Evolutionary conservation across 2,329 filamentous ascomycete genomes (phyloP).

Genomic region (Aaosphaeria arxii): DNA sequence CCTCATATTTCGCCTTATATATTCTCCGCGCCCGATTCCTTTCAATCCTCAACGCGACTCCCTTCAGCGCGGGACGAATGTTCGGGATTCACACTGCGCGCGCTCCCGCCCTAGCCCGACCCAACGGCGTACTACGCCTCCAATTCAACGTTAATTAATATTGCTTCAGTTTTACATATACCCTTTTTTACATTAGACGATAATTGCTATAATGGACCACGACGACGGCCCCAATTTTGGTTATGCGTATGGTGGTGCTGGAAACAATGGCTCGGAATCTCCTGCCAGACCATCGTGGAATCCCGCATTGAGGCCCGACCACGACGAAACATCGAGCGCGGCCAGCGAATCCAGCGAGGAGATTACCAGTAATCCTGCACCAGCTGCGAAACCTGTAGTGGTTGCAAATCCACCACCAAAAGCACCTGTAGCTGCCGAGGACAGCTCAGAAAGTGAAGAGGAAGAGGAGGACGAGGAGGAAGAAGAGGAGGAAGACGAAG

Average conservation of each 20-base stretch:
- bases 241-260: conserved; percentile 32
- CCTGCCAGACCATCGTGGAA: conserved; percentile 48
- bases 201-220: conserved; percentile 31
- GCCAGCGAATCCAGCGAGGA: conserved; percentile 1
- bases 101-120: not conserved
- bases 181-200: conserved; percentile 19
- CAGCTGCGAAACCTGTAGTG: conserved; percentile 2
- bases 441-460: conserved; percentile 9
- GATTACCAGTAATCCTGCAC: not conserved
- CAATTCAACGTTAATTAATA: not conserved
- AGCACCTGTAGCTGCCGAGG: conserved; percentile 6
- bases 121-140: not conserved
- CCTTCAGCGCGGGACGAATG: not conserved
- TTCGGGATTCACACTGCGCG: not conserved
- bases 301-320: conserved; percentile 52
- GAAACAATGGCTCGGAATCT: conserved; percentile 4
- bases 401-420: conserved; percentile 11
- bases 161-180: conserved; percentile 32
- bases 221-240: conserved; percentile 40
- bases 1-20: not conserved
- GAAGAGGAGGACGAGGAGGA: conserved; percentile 9
- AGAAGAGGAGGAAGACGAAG: conserved; percentile 2
- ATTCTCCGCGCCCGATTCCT: not conserved
- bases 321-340: conserved; percentile 10
- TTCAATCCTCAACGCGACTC: not conserved